These are phyloP conservation scores for Decorospora gaudefroyi DNA, from an alignment of 2,329 filamentous ascomycete species.

Conservation along the genomic window DNA sequence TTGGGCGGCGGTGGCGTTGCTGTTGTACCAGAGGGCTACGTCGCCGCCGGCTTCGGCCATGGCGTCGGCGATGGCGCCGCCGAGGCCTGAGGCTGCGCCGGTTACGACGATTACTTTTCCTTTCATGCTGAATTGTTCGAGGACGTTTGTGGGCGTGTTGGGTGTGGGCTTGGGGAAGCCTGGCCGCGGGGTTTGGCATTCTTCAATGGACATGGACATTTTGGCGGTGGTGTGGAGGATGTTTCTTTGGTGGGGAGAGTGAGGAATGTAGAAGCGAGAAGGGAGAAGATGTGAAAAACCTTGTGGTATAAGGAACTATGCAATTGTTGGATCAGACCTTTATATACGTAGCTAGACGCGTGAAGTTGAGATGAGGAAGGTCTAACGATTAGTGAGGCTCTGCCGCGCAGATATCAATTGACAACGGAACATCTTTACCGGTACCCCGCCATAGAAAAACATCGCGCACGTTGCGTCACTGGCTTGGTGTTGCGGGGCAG, in stretches of 20 bases:
- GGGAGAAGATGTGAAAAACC: background rate
- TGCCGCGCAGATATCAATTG: background rate
- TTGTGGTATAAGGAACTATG: background rate
- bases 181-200: constrained; percentile 30
- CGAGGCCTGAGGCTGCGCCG: constrained; percentile 61
- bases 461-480: constrained; percentile 19
- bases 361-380: background rate
- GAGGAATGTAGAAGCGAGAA: background rate
- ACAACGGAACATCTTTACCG: constrained; percentile 3
- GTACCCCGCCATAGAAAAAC: constrained; percentile 8
- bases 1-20: constrained; percentile 60
- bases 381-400: constrained; percentile 4
- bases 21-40: constrained; percentile 53
- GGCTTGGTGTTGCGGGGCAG: constrained; percentile 30
- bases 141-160: constrained; percentile 34
- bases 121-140: constrained; percentile 42
- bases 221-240: constrained; percentile 14
- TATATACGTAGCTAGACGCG: constrained; percentile 3
- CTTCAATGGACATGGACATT: constrained; percentile 45
- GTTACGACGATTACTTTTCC: constrained; percentile 52
- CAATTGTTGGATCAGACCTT: background rate
- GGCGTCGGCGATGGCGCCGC: constrained; percentile 47
- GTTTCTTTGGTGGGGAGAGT: background rate
- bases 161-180: constrained; percentile 38
- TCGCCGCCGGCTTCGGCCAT: constrained; percentile 51